Base-by-base conservation (phyloP, 169 alveolate species). In the Blepharisma undulans region DNA sequence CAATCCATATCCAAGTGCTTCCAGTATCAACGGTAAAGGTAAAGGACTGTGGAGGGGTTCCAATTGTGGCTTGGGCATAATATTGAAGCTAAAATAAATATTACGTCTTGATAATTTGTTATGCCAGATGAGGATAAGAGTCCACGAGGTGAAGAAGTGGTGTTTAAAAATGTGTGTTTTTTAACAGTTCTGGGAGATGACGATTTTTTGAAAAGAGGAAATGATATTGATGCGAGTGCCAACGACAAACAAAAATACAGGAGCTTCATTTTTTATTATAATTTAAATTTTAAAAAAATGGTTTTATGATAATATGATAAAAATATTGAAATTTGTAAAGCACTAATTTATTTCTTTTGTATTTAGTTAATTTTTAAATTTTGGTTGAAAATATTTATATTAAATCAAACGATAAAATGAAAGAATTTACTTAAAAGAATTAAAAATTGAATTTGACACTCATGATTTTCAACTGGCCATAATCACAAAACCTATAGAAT, bases 21-120 rank as follows among this genome's bases (percentile, higher is more conserved):
- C 94, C 94, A 25, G 94, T 92, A 66, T 92, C 94, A 36, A 92
- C 48, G 27, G 84, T 88, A 19, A 92, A 91, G 21, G 60, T 48
- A 29, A 80, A 72, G 2, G 30, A 30, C 21, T 72, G 48, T 2
- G 60, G 82, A 19, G 92, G 92, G 32, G 85, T 76, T 3, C 92
- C 92, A 32, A 88, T 48, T 29, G 29, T 27, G 6, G 34, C 29
- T 27, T 27, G 29, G 8, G 86, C 86, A 78, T 78, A 78, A 32
- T 78, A 78, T 6, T 78, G 86, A 25, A 78, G 19, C 66, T 48
- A 48, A 48, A 48, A 48, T 48, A 48, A 48, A 48, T 10, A 3
- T 48, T 48, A 48, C 66, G 66, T 48, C 66, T 48, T 48, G 66
- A 5, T 48, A 48, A 48, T 48, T 48, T 48, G 66, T 48, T 48